Evolutionary conservation across 2,329 filamentous ascomycete genomes (phyloP).

Genomic region (Colletotrichum scovillei): DNA sequence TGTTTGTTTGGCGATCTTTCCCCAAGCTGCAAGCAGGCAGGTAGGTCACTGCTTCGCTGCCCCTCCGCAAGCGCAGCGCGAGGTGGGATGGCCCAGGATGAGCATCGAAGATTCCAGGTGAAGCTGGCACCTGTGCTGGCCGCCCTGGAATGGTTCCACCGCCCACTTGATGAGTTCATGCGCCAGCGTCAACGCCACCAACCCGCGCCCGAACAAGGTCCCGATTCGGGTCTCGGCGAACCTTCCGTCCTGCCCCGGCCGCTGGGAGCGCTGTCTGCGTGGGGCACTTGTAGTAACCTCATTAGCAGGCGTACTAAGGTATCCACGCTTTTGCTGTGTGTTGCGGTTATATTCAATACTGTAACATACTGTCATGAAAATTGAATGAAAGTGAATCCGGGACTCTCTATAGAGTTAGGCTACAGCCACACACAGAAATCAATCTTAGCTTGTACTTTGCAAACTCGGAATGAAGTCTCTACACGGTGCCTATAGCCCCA

Average conservation of each 20-base stretch:
- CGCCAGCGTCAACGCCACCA: neutral
- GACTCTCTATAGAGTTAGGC: too few species aligned
- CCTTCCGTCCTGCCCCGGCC: constrained; percentile 21
- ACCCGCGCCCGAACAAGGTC: neutral
- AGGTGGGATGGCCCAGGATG: constrained; percentile 6
- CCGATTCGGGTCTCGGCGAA: neutral
- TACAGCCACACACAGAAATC: too few species aligned
- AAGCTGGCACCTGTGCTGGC: constrained; percentile 21
- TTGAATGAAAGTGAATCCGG: too few species aligned
- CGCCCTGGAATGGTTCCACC: neutral
- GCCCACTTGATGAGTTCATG: neutral
- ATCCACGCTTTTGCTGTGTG: neutral
- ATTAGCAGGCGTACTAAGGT: neutral
- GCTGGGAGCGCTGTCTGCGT: constrained; percentile 1
- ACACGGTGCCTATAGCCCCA: too few species aligned
- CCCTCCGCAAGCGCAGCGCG: neutral
- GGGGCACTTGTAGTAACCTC: constrained; percentile 16
- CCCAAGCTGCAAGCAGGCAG: neutral
- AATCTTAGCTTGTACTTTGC: too few species aligned
- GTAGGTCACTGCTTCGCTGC: neutral
- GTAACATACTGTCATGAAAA: too few species aligned
- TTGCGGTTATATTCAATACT: too few species aligned
- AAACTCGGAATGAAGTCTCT: too few species aligned
- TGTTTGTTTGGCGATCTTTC: constrained; percentile 28
- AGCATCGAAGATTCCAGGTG: constrained; percentile 34